Evolutionary conservation across 768 basidiomycete species (phyloP).

Genomic region (Postia placenta): DNA sequence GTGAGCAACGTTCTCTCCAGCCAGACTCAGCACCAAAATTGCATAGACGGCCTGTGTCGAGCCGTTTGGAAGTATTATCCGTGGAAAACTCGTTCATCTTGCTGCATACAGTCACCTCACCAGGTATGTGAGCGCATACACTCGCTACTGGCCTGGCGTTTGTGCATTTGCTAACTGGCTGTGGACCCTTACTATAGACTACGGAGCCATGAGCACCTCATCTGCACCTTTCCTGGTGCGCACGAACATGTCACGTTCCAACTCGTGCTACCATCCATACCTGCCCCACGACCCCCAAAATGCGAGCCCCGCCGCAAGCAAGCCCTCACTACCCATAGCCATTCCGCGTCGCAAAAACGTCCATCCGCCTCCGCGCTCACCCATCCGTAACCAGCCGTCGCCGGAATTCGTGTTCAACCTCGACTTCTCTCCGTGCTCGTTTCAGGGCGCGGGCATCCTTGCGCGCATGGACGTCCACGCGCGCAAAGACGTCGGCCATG

Average conservation of each 20-base stretch:
- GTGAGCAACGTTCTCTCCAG: not conserved
- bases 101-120: not conserved
- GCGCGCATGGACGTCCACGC: not conserved
- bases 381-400: conserved; percentile 7
- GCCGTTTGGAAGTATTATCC: too few species aligned
- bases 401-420: conserved; percentile 16
- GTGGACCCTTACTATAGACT: not conserved
- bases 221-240: conserved; percentile 1
- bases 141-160: not conserved
- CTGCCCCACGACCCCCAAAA: not conserved
- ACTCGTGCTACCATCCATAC: not conserved
- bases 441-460: conserved; percentile 1
- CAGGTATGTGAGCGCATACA: not conserved
- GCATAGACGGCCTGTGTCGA: not conserved
- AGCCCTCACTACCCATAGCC: conserved; percentile 8
- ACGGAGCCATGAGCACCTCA: not conserved
- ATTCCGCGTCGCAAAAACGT: conserved; percentile 9
- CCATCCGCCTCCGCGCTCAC: conserved; percentile 8
- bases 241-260: not conserved
- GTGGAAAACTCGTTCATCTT: not conserved
- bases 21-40: not conserved
- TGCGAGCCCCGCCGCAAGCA: not conserved
- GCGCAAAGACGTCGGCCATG: not conserved
- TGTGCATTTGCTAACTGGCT: not conserved
- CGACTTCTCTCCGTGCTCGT: conserved; percentile 11